These are phyloP conservation scores for Cyanodermella asteris DNA, from an alignment of 2,329 filamentous ascomycete species.

Conservation along the genomic window DNA sequence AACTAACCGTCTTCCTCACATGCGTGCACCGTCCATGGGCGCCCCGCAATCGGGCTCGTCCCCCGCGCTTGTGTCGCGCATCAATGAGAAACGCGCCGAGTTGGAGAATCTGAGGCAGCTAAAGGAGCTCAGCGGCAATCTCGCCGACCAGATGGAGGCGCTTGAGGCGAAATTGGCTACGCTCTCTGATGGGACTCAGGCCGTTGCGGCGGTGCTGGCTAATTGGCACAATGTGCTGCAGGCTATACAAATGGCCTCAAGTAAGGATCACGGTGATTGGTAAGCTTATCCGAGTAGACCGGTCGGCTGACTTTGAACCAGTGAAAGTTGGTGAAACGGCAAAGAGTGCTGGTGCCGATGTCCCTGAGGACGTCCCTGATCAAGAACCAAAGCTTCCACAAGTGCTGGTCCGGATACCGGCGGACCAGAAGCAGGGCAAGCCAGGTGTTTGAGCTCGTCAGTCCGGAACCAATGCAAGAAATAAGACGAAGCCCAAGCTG, in stretches of 20 bases:
- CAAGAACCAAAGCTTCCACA: conserved; percentile 22
- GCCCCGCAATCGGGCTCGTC: conserved; percentile 22
- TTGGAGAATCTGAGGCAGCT: conserved; percentile 39
- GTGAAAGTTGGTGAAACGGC: conserved; percentile 9
- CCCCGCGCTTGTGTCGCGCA: conserved; percentile 35
- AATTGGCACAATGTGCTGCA: conserved; percentile 46
- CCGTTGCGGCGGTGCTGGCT: conserved; percentile 41
- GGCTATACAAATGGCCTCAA: conserved; percentile 41
- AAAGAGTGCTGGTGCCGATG: conserved; percentile 6
- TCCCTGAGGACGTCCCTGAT: conserved; percentile 18
- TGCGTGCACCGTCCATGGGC: conserved; percentile 8
- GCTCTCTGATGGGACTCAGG: conserved; percentile 40
- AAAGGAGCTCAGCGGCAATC: conserved; percentile 36
- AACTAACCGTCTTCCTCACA: no score
- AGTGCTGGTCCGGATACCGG: conserved; percentile 22
- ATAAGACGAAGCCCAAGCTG: no score
- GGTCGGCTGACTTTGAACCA: conserved; percentile 2
- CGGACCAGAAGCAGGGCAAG: conserved; percentile 9
- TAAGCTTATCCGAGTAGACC: neutral
- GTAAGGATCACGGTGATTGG: conserved; percentile 19
- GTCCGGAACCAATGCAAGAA: no score
- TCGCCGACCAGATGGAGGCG: conserved; percentile 40
- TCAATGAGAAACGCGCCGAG: conserved; percentile 40
- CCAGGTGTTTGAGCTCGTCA: no score
- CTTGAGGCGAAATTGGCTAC: conserved; percentile 39